phyloP scores from a whole-genome alignment of 1,284 basidiomycete genomes.

The Schizopora paradoxa region DNA sequence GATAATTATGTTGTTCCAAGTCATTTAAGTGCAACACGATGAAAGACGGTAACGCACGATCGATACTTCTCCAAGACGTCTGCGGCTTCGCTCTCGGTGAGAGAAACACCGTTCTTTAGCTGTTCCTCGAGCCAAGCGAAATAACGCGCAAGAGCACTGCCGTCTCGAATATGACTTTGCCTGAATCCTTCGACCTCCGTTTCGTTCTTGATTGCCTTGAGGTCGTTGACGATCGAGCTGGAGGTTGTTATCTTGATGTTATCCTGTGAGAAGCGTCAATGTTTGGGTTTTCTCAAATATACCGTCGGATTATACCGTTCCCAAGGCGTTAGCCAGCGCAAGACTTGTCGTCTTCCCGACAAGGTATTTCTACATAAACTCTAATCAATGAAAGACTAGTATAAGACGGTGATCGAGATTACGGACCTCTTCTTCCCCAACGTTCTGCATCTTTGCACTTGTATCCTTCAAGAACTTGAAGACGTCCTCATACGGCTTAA shows the following conservation, averaged over 20 bases:
- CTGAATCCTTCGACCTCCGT: conserved; percentile 89
- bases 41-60: conserved; percentile 47
- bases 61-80: conserved; percentile 76
- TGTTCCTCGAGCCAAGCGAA: conserved; percentile 94
- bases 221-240: conserved; percentile 72
- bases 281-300: conserved; percentile 16
- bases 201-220: conserved; percentile 89
- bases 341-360: conserved; percentile 72
- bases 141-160: conserved; percentile 81
- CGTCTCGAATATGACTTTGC: conserved; percentile 85
- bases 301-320: conserved; percentile 39
- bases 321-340: conserved; percentile 74
- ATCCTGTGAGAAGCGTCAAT: conserved; percentile 30
- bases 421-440: conserved; percentile 41
- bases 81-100: conserved; percentile 82
- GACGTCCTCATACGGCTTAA: conserved; percentile 70
- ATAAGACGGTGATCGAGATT: conserved; percentile 1
- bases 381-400: neutral
- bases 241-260: conserved; percentile 57
- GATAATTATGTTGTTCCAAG: neutral
- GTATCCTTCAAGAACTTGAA: conserved; percentile 56
- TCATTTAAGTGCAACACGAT: conserved; percentile 1
- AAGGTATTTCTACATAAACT: conserved; percentile 45
- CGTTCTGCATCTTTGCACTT: too few relatives aligned
- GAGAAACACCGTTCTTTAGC: conserved; percentile 54